Evolutionary conservation across 2,329 filamentous ascomycete genomes (phyloP).

Genomic region (Pseudocercospora macadamiae): DNA sequence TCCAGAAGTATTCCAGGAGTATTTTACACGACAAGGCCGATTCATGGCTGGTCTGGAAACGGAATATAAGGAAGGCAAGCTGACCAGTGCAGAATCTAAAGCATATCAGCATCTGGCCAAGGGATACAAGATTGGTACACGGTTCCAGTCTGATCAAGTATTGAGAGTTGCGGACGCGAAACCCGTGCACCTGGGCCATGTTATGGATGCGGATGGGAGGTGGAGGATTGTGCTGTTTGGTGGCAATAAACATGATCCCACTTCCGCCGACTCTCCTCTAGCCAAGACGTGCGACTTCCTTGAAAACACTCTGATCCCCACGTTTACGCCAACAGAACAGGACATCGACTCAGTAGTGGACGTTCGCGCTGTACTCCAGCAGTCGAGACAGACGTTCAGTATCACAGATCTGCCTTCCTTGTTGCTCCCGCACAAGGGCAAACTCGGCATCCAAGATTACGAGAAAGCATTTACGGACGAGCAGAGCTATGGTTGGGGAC

Average conservation of each 20-base stretch:
- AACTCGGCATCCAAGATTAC: slow-evolving; percentile 38
- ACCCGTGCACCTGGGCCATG: slow-evolving; percentile 39
- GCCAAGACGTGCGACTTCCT: slow-evolving; percentile 30
- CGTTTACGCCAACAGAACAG: slow-evolving; percentile 43
- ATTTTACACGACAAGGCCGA: slow-evolving; percentile 36
- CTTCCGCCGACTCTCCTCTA: slow-evolving; percentile 26
- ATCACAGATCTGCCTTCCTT: slow-evolving; percentile 47
- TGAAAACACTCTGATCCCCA: slow-evolving; percentile 26
- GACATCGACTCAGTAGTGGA: slow-evolving; percentile 58
- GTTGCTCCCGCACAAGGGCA: slow-evolving; percentile 48
- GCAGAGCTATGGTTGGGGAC: slow-evolving; percentile 40
- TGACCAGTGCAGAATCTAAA: slow-evolving; percentile 28
- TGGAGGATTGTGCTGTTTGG: slow-evolving; percentile 41
- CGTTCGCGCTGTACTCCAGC: slow-evolving; percentile 44
- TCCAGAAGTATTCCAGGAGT: slow-evolving; percentile 39
- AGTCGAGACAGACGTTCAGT: slow-evolving; percentile 31
- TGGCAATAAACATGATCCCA: slow-evolving; percentile 23
- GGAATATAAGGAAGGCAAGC: slow-evolving; percentile 30
- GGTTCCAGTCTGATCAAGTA: slow-evolving; percentile 39
- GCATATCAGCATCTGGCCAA: slow-evolving; percentile 35
- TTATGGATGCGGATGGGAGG: slow-evolving; percentile 39
- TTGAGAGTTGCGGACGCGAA: slow-evolving; percentile 40
- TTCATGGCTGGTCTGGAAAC: slow-evolving; percentile 41
- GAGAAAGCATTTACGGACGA: slow-evolving; percentile 53
- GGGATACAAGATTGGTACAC: slow-evolving; percentile 36